phyloP scores from a whole-genome alignment of 208 protist genomes.

The Wallacemonas sp. region DNA sequence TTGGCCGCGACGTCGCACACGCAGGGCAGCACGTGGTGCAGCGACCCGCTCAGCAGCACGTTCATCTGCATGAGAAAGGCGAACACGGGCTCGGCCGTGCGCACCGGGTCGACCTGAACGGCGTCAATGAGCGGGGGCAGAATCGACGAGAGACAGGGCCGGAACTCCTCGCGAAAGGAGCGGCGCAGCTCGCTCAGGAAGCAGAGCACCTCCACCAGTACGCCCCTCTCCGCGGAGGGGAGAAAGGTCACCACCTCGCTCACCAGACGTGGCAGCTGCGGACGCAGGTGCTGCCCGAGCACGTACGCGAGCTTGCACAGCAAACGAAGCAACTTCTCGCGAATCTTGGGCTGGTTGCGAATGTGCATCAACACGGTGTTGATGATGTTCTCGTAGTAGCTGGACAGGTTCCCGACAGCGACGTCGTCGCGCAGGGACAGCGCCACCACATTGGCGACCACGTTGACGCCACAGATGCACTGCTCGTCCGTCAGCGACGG shows the following conservation, averaged over 20 bases:
- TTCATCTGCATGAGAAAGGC: constrained; percentile 79
- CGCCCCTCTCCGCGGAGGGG: constrained; percentile 47
- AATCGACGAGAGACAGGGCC: constrained; percentile 67
- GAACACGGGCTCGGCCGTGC: constrained; percentile 65
- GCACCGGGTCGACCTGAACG: constrained; percentile 57
- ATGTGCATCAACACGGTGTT: constrained; percentile 66
- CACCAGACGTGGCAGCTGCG: constrained; percentile 67
- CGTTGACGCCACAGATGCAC: constrained; percentile 73
- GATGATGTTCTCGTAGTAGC: constrained; percentile 68
- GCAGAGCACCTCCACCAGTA: constrained; percentile 69
- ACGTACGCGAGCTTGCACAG: constrained; percentile 64
- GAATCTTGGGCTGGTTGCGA: constrained; percentile 55
- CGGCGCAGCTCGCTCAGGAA: constrained; percentile 71
- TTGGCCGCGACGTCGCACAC: constrained; percentile 81
- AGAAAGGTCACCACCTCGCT: constrained; percentile 56
- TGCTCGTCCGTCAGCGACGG: constrained; percentile 84
- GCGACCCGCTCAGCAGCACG: constrained; percentile 67
- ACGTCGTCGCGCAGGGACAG: constrained; percentile 65
- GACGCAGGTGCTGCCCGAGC: constrained; percentile 68
- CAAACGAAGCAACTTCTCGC: constrained; percentile 58
- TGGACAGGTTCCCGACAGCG: constrained; percentile 41
- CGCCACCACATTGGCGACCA: constrained; percentile 59
- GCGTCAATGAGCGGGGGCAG: constrained; percentile 70
- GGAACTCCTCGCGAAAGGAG: constrained; percentile 83
- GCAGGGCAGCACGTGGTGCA: constrained; percentile 82